A percentile compares a stretch with the other conserved stretches of the same genome.
These are phyloP conservation scores for Garcia nutans DNA, from an alignment of 345 rosid genomes.

Conservation along the genomic window DNA sequence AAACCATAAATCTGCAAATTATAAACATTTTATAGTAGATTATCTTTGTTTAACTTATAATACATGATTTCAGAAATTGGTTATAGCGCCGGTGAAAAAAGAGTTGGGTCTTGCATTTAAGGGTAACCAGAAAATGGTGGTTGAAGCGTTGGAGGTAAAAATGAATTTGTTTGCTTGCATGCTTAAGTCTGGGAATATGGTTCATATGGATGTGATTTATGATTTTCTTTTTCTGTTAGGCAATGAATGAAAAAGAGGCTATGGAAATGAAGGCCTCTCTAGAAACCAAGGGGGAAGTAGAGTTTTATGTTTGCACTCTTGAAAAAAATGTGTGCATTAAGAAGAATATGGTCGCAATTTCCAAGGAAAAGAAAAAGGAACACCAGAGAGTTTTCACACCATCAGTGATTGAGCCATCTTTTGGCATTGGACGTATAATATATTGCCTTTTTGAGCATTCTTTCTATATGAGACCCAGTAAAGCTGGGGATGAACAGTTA, in stretches of 20 bases:
- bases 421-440: constrained; percentile 91
- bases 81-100: constrained; percentile 70
- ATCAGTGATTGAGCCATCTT: constrained; percentile 91
- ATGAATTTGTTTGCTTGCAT: background rate
- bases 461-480: constrained; percentile 80
- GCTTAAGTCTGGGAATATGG: background rate
- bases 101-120: constrained; percentile 88
- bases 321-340: constrained; percentile 57
- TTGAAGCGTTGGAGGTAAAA: constrained; percentile 77
- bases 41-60: background rate
- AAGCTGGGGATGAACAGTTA: constrained; percentile 83
- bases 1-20: background rate
- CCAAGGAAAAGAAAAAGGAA: constrained; percentile 86
- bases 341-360: constrained; percentile 83
- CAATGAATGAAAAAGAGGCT: constrained; percentile 89
- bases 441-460: constrained; percentile 90
- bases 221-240: constrained; percentile 38
- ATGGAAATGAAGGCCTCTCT: constrained; percentile 71
- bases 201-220: background rate
- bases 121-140: constrained; percentile 73
- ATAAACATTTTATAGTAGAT: background rate
- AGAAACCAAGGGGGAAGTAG: constrained; percentile 81
- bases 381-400: constrained; percentile 90
- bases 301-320: constrained; percentile 74
- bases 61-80: constrained; percentile 60